These are phyloP conservation scores for Ophiocordyceps robertsii DNA, from an alignment of 2,329 filamentous ascomycete species.

Conservation along the genomic window DNA sequence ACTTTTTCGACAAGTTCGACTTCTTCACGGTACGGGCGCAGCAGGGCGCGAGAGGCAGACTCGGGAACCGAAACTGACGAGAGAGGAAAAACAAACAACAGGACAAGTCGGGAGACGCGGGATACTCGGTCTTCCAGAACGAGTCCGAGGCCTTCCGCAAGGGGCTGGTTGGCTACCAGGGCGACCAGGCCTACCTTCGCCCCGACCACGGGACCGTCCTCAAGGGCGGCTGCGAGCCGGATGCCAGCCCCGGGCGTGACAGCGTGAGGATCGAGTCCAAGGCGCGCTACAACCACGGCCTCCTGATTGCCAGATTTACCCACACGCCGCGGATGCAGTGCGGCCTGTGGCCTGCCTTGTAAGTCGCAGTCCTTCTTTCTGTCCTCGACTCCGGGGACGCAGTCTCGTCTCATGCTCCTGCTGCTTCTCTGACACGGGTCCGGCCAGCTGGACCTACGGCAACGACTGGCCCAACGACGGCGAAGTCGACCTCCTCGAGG, in stretches of 20 bases:
- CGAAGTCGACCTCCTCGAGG: conserved; percentile 57
- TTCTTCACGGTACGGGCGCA: conserved; percentile 23
- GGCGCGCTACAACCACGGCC: conserved; percentile 47
- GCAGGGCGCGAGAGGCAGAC: not conserved
- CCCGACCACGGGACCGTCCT: conserved; percentile 19
- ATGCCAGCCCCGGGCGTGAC: conserved; percentile 22
- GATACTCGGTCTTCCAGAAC: conserved; percentile 45
- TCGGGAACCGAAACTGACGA: conserved; percentile 1
- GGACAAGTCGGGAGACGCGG: conserved; percentile 44
- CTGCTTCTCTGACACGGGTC: not conserved
- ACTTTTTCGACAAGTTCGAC: conserved; percentile 34
- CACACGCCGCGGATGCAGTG: conserved; percentile 56
- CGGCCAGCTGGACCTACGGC: conserved; percentile 32
- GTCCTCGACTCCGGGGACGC: no score
- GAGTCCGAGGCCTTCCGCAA: conserved; percentile 18
- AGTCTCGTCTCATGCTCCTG: not conserved
- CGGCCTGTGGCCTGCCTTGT: conserved; percentile 61
- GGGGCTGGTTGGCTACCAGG: conserved; percentile 19
- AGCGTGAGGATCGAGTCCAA: conserved; percentile 56
- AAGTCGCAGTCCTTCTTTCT: conserved; percentile 10
- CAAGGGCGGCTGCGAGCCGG: conserved; percentile 2
- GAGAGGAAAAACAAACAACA: conserved; percentile 4
- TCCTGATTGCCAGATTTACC: conserved; percentile 55
- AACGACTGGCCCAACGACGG: conserved; percentile 45
- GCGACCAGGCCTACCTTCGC: conserved; percentile 24